These are phyloP conservation scores for Leccinum sublutescens DNA, from an alignment of 768 basidiomycete genomes.

Conservation along the genomic window DNA sequence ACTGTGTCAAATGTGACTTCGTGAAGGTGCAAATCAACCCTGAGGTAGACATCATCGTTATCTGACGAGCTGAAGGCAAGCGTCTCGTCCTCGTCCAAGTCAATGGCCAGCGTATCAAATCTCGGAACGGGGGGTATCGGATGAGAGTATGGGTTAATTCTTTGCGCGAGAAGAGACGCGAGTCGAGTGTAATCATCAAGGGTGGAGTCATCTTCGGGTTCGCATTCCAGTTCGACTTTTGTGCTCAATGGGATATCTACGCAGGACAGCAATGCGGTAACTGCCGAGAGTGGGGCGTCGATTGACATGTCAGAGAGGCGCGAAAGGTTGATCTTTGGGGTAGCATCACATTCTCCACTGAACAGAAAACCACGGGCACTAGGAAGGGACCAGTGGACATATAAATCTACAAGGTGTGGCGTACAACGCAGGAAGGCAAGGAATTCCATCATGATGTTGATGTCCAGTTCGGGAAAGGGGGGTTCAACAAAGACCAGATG, in stretches of 20 bases:
- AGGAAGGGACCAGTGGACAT: background rate
- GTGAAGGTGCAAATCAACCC: too few relatives aligned
- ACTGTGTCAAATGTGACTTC: too few relatives aligned
- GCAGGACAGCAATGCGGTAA: background rate
- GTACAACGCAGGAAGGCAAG: background rate
- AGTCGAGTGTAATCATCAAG: too few relatives aligned
- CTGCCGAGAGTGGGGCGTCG: background rate
- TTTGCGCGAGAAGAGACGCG: too few relatives aligned
- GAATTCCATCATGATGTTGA: background rate
- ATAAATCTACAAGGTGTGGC: background rate
- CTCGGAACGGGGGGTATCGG: too few relatives aligned
- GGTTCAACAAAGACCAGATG: background rate
- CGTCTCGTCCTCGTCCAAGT: too few relatives aligned
- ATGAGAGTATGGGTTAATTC: too few relatives aligned
- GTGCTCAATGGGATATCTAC: background rate
- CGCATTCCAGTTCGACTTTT: background rate
- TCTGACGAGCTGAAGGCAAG: too few relatives aligned
- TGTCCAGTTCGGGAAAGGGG: background rate
- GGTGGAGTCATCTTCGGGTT: too few relatives aligned
- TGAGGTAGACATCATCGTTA: too few relatives aligned
- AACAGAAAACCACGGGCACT: background rate
- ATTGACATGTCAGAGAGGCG: background rate
- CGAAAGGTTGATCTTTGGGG: background rate
- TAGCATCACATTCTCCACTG: background rate
- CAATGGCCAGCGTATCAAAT: too few relatives aligned